Evolutionary conservation across 2,329 filamentous ascomycete genomes (phyloP), one percentile per base, ranked within the genome.

Genomic region (Aureobasidium sp.): DNA sequence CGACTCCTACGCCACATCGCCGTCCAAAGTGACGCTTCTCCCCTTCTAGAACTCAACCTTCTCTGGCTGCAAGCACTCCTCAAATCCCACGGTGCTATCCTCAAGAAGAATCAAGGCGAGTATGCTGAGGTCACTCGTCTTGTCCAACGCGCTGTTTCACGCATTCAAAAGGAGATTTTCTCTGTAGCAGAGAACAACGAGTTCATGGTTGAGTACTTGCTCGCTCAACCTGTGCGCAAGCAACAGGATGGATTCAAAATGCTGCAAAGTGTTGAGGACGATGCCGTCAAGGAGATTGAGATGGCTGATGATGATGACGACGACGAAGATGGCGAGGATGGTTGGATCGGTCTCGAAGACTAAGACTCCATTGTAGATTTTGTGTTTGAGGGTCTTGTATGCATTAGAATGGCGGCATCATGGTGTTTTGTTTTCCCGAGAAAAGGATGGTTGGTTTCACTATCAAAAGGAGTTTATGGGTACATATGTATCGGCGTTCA

Each of bases 41-140:
- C 92, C 1, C 93, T 97, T 78, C 83, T 99, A 5, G 94, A 99
- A 76, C 95, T 97, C 76, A 96, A 94, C 70, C 78, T 99, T 48
- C 78, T 93, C 9, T 99, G 94, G 94, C 89, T 97, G 70, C 90
- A 94, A 74, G 86, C 90, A 1, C 67, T 87, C 10, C 80, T 97
- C 63, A 88, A 89, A 69, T 86, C 86, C 68, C 93, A 97, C 73
- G 94, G 94, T 37, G 82, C 88, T 26, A 93, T 88, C 80, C 82
- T 99, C 69, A 89, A 90, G 63, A 88, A 92, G 39, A 88, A 93
- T 72, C 82, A 88, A 26, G 87, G 84, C 58, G 87, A 88, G 68
- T 86, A 94, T 37, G 91, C 93, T 41, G 84, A 93, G 2, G 94
- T 97, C 75, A 78, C 97, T 66, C 83, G 94, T 39, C 84, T 91